Evolutionary conservation across 2,329 filamentous ascomycete species (phyloP).

Genomic region (Aplosporella prunicola): DNA sequence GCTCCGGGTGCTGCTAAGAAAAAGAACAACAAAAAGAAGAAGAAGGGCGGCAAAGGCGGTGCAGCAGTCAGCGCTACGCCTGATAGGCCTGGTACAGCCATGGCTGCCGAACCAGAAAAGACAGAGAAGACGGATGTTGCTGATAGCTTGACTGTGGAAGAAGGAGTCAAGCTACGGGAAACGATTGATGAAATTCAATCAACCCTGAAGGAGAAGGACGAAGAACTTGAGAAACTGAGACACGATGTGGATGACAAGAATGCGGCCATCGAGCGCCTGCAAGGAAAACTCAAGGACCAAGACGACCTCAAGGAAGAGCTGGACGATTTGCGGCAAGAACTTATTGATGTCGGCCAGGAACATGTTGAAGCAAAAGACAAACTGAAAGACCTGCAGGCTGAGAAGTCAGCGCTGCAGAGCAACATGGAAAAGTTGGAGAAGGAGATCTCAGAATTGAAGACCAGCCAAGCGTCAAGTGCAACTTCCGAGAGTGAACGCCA

Average conservation of each 20-base stretch:
- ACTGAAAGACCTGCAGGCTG: constrained; percentile 57
- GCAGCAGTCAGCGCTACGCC: constrained; percentile 11
- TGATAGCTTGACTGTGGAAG: too few relatives aligned
- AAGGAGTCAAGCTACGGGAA: constrained; percentile 23
- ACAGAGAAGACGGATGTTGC: constrained; percentile 26
- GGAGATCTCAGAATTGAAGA: constrained; percentile 52
- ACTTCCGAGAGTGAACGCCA: constrained; percentile 44
- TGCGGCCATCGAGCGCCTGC: constrained; percentile 60
- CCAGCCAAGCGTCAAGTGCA: constrained; percentile 36
- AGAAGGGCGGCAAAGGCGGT: constrained; percentile 53
- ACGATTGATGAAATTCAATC: constrained; percentile 22
- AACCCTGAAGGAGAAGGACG: constrained; percentile 25
- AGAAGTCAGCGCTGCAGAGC: constrained; percentile 57
- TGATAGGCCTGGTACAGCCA: constrained; percentile 23
- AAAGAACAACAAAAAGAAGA: constrained; percentile 77
- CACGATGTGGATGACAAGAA: constrained; percentile 47
- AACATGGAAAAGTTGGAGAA: constrained; percentile 60
- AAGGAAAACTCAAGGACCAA: constrained; percentile 61
- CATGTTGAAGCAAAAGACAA: constrained; percentile 75
- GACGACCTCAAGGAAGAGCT: constrained; percentile 79
- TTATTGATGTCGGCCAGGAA: constrained; percentile 70
- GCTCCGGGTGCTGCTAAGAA: constrained; percentile 60
- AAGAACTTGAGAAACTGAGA: constrained; percentile 26
- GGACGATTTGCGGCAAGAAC: constrained; percentile 68
- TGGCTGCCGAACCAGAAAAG: constrained; percentile 29